A percentile compares a stretch with the other conserved stretches of the same genome.
These are phyloP conservation scores for Lenwebbia sp. DNA, from an alignment of 345 rosid genomes.

Conservation along the genomic window DNA sequence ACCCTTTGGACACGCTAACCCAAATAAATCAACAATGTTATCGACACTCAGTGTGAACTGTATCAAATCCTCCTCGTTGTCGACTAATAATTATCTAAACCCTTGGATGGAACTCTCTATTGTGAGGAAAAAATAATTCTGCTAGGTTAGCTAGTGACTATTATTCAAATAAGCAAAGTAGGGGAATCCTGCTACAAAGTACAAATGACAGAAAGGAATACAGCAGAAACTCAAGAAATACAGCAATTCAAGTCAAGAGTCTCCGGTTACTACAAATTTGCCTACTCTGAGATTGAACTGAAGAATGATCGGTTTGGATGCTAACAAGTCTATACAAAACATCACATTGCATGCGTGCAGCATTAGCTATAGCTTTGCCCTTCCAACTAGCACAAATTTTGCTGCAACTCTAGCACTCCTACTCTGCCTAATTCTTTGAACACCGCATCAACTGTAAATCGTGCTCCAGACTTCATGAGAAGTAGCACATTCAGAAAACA, in stretches of 20 bases:
- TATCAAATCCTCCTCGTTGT: neutral
- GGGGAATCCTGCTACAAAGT: neutral
- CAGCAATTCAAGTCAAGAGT: neutral
- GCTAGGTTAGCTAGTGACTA: neutral
- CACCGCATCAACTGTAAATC: neutral
- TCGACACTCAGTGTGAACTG: neutral
- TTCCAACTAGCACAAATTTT: neutral
- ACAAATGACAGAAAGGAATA: neutral
- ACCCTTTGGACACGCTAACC: neutral
- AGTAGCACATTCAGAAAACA: neutral
- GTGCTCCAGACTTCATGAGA: neutral
- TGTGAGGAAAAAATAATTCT: neutral
- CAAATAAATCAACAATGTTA: neutral
- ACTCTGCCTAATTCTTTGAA: neutral
- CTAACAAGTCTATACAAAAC: neutral
- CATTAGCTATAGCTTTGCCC: neutral
- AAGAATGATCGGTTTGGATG: neutral
- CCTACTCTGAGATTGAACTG: no score
- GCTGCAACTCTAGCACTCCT: neutral
- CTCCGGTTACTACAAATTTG: neutral
- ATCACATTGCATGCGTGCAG: neutral
- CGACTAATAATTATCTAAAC: neutral
- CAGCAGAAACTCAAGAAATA: neutral
- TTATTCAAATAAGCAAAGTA: neutral
- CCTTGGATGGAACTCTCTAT: neutral